Evolutionary conservation across 179 eudicot genomes (phyloP), one percentile per base, ranked within the genome.

Genomic region (Heliamphora pulchella): DNA sequence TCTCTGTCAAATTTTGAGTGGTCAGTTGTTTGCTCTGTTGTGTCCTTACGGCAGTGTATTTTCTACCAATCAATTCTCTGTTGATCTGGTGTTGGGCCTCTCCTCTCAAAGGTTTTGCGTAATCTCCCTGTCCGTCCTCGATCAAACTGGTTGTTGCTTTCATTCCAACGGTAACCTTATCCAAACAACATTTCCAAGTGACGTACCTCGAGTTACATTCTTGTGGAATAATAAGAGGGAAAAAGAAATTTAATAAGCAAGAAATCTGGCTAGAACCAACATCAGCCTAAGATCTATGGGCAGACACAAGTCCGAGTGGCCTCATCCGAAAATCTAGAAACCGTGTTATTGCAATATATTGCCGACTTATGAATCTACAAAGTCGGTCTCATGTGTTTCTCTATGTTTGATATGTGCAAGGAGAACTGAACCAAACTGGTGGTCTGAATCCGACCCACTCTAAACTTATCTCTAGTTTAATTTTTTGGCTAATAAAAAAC

Each of bases 11-110:
- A 67, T 87, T 80, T 71, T 65, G 81, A 78, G 84, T 75, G 76
- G 77, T 80, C 47, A 14, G 62, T 44, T 81, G 67, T 75, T 68
- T 81, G 13, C 11, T 79, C 77, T 78, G 81, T 73, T 91, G 89
- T 81, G 89, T 83, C 84, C 92, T 87, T 9, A 87, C 78, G 44
- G 89, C 88, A 61, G 84, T 70, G 66, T 94, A 94, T 86, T 93
- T 93, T 80, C 80, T 86, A 83, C 87, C 81, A 50, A 89, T 87
- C 59, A 82, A 84, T 43, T 88, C 93, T 84, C 88, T 86, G 80
- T 77, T 90, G 75, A 73, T 83, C 54, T 84, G 86, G 53, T 86
- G 85, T 51, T 76, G 86, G 47, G 83, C 18, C 75, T 85, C 89
- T 54, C 85, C 79, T 80, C 85, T 87, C n/a, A 80, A 75, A 75